Conservation (phyloP, 2,329 filamentous ascomycete genomes). For the Chaetomiaceae sp. region DNA sequence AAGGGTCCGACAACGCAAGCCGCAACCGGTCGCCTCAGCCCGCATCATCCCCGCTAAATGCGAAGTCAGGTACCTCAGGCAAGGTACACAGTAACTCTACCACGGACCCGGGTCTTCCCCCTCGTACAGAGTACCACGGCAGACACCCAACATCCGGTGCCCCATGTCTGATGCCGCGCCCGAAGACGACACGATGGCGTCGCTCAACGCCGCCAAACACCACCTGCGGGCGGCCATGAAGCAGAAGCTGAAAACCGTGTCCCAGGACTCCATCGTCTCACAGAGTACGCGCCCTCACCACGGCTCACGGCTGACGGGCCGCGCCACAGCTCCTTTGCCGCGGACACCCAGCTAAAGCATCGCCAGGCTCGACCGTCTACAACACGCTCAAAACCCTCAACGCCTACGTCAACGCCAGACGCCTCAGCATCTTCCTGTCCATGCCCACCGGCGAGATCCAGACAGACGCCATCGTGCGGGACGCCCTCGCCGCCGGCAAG, state of each 20-base stretch:
- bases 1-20: no score
- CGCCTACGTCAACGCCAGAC: slow-evolving; percentile 69
- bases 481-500: slow-evolving; percentile 74
- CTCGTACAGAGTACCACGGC: not conserved
- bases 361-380: slow-evolving; percentile 61
- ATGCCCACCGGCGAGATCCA: slow-evolving; percentile 88
- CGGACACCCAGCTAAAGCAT: slow-evolving; percentile 18
- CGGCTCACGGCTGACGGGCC: no score
- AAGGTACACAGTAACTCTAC: no score
- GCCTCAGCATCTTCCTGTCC: slow-evolving; percentile 83
- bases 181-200: slow-evolving; percentile 40
- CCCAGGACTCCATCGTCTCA: slow-evolving; percentile 54
- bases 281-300: slow-evolving; percentile 78
- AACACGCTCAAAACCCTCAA: slow-evolving; percentile 60
- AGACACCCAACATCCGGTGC: no score
- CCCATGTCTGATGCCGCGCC: slow-evolving; percentile 11
- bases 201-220: slow-evolving; percentile 66
- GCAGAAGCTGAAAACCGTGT: slow-evolving; percentile 55
- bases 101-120: not conserved
- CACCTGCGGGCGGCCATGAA: slow-evolving; percentile 69
- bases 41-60: no score
- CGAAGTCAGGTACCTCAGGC: no score
- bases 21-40: no score
- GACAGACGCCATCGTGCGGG: slow-evolving; percentile 73
- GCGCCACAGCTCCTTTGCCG: not conserved